phyloP scores from a whole-genome alignment of 139 green algal genomes.

The Closterium sp. region DNA sequence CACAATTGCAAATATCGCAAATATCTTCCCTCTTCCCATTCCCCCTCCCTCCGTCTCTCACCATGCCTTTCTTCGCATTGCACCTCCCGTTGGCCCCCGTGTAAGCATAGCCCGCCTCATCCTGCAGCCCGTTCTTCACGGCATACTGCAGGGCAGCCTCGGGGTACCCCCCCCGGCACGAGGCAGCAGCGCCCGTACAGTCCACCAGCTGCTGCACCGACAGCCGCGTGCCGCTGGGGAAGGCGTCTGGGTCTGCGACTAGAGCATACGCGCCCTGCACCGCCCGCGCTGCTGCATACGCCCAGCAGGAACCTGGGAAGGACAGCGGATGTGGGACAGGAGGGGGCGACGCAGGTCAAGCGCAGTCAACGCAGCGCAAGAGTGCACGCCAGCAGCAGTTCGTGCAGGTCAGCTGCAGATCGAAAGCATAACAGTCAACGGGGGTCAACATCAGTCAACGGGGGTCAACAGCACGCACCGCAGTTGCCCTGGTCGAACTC shows the following conservation, averaged over 20 bases:
- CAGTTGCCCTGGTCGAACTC: background rate
- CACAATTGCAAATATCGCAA: too few species aligned
- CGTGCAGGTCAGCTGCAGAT: too few species aligned
- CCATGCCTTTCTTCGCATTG: too few species aligned
- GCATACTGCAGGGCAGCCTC: background rate
- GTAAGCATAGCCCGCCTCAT: too few species aligned
- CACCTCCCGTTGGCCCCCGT: too few species aligned
- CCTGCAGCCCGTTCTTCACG: too few species aligned
- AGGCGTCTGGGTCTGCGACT: background rate
- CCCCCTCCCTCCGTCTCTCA: too few species aligned
- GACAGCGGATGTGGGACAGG: too few species aligned
- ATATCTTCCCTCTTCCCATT: too few species aligned
- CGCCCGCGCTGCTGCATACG: background rate
- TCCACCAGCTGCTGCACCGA: background rate
- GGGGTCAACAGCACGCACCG: background rate
- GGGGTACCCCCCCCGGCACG: background rate
- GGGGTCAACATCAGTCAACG: background rate
- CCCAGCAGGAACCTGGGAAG: background rate
- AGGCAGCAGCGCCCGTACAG: background rate
- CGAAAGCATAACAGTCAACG: background rate
- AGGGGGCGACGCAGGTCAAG: too few species aligned
- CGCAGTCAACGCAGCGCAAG: too few species aligned
- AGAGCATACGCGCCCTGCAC: background rate
- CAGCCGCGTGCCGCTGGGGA: background rate
- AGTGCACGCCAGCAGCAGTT: too few species aligned